Conservation (phyloP, 2,329 filamentous ascomycete genomes). For the Hypoxylon rubiginosum region DNA sequence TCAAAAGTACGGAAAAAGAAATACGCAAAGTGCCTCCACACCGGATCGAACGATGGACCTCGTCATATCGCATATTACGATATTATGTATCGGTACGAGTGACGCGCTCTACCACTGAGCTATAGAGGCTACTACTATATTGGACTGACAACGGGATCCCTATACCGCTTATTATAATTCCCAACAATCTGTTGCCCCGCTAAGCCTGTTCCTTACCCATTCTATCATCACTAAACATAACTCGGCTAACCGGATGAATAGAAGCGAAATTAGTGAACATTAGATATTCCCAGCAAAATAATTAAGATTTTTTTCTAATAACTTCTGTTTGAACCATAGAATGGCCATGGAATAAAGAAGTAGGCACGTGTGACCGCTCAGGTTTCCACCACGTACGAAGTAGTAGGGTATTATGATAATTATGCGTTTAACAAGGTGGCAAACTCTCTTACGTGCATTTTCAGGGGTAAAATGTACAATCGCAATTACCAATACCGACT, state of each 20-base stretch:
- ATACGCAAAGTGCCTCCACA: conserved; percentile 26
- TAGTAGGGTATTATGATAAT: neutral
- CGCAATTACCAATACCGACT: too few relatives aligned
- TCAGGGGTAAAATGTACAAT: neutral
- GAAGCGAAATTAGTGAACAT: too few relatives aligned
- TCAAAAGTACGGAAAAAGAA: neutral
- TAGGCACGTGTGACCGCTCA: neutral
- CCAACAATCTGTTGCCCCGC: too few relatives aligned
- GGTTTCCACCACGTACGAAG: neutral
- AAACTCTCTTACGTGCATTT: neutral
- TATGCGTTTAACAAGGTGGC: neutral
- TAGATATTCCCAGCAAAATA: too few relatives aligned
- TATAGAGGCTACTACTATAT: conserved; percentile 38
- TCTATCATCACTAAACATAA: too few relatives aligned
- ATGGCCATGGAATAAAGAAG: too few relatives aligned
- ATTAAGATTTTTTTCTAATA: too few relatives aligned
- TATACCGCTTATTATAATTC: too few relatives aligned
- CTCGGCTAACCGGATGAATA: too few relatives aligned
- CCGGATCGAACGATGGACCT: conserved; percentile 43
- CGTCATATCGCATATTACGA: conserved; percentile 26
- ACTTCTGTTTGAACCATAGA: too few relatives aligned
- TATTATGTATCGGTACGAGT: conserved; percentile 13
- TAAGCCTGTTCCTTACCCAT: too few relatives aligned
- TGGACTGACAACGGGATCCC: too few relatives aligned
- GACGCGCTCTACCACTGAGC: conserved; percentile 40